Conservation (phyloP, 257 asterid genomes). For the Capsicum pubescens region DNA sequence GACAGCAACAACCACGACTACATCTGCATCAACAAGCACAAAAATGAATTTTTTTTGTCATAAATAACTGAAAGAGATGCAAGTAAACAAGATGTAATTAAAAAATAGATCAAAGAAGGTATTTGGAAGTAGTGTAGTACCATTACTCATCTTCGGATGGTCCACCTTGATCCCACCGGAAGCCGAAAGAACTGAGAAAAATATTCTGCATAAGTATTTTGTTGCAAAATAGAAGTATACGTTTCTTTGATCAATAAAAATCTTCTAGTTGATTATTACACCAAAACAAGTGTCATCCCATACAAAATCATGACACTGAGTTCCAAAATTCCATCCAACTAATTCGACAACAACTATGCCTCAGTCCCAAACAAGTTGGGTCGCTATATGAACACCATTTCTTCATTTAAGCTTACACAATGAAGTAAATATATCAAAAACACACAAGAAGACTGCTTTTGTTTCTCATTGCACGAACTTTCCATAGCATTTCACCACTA, state of each 20-base stretch:
- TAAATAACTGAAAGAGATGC: slow-evolving; percentile 1
- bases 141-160: slow-evolving; percentile 84
- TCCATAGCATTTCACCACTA: background rate
- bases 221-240: slow-evolving; percentile 18
- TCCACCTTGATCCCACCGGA: slow-evolving; percentile 93
- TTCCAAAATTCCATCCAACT: slow-evolving; percentile 13
- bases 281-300: background rate
- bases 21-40: slow-evolving; percentile 59
- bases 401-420: background rate
- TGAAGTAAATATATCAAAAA: background rate
- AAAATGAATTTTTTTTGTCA: slow-evolving; percentile 20
- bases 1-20: slow-evolving; percentile 86
- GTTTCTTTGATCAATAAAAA: background rate
- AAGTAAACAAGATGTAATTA: slow-evolving; percentile 15
- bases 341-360: background rate
- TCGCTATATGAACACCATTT: background rate
- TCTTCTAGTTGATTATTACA: background rate
- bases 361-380: slow-evolving; percentile 1
- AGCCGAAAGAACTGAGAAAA: slow-evolving; percentile 84
- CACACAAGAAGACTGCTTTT: background rate
- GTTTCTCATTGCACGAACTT: slow-evolving; percentile 1
- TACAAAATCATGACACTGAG: slow-evolving; percentile 12
- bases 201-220: slow-evolving; percentile 32
- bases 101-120: background rate
- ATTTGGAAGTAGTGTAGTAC: slow-evolving; percentile 46